Percentiles rank a stretch among this genome's conserved stretches.
These are phyloP conservation scores for Phaeoacremonium minimum DNA, from an alignment of 2,329 filamentous ascomycete genomes.

Conservation along the genomic window DNA sequence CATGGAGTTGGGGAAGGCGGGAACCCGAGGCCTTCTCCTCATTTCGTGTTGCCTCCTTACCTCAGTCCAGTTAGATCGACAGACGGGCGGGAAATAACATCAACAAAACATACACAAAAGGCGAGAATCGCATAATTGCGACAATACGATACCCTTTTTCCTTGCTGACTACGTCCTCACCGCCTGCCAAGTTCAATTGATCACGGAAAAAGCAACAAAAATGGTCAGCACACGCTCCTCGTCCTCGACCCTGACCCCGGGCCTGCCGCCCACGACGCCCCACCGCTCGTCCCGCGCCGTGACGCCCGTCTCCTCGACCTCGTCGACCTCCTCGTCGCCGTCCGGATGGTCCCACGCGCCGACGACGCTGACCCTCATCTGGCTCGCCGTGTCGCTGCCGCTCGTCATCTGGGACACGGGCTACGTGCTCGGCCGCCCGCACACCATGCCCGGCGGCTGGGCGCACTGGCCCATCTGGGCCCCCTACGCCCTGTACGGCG, in stretches of 20 bases:
- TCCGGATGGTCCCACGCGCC: conserved; percentile 40
- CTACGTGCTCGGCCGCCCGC: conserved; percentile 76
- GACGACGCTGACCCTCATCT: conserved; percentile 48
- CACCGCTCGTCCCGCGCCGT: conserved; percentile 5
- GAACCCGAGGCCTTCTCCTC: no score
- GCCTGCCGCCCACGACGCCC: conserved; percentile 3
- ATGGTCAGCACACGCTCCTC: conserved; percentile 11
- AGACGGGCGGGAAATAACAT: no score
- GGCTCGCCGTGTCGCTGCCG: conserved; percentile 71
- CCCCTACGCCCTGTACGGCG: conserved; percentile 77
- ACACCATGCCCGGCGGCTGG: conserved; percentile 73
- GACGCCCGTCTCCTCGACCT: conserved; percentile 4
- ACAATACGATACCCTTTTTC: no score
- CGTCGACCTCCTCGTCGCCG: conserved; percentile 3
- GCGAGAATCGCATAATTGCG: no score
- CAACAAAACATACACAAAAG: no score
- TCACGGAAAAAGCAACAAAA: not conserved
- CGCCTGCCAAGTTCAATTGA: no score
- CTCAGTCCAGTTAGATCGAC: no score
- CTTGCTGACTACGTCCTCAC: no score
- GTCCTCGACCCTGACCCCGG: conserved; percentile 6
- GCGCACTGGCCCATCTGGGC: conserved; percentile 69
- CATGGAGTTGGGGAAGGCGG: no score
- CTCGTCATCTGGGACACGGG: conserved; percentile 77
- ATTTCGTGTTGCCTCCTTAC: no score